These are phyloP conservation scores for Mycena rosella DNA, from an alignment of 768 basidiomycete species.

Conservation along the genomic window DNA sequence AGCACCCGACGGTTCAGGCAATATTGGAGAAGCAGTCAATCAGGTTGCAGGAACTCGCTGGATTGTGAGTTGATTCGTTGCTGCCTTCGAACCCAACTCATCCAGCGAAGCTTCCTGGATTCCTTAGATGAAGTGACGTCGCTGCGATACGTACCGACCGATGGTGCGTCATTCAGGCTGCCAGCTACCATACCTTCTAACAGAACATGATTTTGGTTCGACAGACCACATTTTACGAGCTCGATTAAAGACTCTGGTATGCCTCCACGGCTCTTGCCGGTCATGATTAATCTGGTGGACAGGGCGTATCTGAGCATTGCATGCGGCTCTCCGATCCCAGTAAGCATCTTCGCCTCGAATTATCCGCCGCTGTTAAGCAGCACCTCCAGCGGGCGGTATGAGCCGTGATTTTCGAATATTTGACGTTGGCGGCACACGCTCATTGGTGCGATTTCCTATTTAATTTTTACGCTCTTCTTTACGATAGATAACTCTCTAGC, in stretches of 20 bases:
- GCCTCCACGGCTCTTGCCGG: background rate
- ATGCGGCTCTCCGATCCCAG: constrained; percentile 55
- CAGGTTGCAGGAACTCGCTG: constrained; percentile 75
- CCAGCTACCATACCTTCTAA: constrained; percentile 1
- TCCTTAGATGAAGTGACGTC: constrained; percentile 72
- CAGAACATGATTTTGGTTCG: background rate
- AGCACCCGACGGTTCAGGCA: constrained; percentile 65
- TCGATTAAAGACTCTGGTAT: constrained; percentile 70
- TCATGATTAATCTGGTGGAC: constrained; percentile 11
- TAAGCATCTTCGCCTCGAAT: background rate
- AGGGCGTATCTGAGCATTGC: constrained; percentile 84
- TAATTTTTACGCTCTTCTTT: constrained; percentile 6
- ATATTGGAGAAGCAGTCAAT: constrained; percentile 66
- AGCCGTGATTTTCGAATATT: constrained; percentile 71
- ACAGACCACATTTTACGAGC: constrained; percentile 83
- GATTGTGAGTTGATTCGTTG: constrained; percentile 68
- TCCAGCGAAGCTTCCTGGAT: constrained; percentile 72
- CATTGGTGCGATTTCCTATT: constrained; percentile 58
- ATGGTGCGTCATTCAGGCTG: constrained; percentile 58
- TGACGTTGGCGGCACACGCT: constrained; percentile 82
- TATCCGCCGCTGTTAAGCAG: background rate
- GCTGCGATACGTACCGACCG: constrained; percentile 73
- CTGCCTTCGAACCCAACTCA: background rate
- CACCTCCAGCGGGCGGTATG: constrained; percentile 57
- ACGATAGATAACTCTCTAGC: constrained; percentile 51